Percentiles rank a stretch among this genome's conserved stretches.
Conservation (phyloP, 2,329 filamentous ascomycete species). For the Triangularia verruculosa region DNA sequence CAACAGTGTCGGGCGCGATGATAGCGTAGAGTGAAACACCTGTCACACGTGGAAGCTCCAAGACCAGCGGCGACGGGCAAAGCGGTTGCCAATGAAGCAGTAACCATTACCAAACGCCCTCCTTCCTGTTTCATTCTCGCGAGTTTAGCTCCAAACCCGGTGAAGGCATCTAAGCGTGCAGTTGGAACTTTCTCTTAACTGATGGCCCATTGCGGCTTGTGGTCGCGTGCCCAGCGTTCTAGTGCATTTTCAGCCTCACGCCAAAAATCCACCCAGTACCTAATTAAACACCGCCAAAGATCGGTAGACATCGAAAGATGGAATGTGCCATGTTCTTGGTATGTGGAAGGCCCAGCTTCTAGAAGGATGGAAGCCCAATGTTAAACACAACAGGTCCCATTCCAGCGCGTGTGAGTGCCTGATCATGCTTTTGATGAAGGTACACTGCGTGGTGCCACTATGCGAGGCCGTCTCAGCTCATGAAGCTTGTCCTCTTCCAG, state of each 20-base stretch:
- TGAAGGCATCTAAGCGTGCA: background rate
- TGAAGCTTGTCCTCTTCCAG: background rate
- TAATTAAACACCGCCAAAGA: background rate
- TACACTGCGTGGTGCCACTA: background rate
- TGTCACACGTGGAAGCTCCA: background rate
- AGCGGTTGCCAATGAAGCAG: background rate
- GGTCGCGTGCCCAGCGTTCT: background rate
- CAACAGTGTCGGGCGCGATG: background rate
- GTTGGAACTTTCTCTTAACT: background rate
- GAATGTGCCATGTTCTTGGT: background rate
- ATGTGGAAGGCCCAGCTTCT: background rate
- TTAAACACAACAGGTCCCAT: background rate
- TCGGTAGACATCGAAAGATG: background rate
- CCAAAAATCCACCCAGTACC: too few relatives aligned
- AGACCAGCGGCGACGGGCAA: background rate
- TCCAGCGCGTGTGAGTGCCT: background rate
- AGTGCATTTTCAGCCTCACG: background rate
- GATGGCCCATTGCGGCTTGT: background rate
- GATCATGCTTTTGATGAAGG: background rate
- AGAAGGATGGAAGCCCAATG: background rate
- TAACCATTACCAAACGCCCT: background rate
- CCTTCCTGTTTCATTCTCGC: background rate
- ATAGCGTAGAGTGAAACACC: too few relatives aligned
- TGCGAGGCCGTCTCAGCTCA: background rate
- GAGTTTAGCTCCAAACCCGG: background rate